Conservation (phyloP, 306 rosid species). For the Bauhinia variegata region DNA sequence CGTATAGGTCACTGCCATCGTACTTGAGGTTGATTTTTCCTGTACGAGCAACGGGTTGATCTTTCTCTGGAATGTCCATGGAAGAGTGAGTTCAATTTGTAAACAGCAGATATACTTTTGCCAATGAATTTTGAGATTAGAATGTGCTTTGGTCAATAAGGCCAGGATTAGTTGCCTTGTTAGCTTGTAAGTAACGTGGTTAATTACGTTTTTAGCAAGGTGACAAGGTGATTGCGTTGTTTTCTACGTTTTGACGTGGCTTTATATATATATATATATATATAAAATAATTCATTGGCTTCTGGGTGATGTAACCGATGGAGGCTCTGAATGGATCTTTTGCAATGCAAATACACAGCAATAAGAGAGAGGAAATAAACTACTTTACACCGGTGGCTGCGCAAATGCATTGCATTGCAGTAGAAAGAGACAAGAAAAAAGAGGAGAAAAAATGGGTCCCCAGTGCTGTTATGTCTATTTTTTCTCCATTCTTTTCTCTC, state of each 20-base stretch:
- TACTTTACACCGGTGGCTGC: no score
- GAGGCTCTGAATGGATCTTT: no score
- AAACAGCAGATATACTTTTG: constrained; percentile 18
- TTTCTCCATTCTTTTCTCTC: no score
- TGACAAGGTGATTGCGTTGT: constrained; percentile 49
- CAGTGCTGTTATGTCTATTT: no score
- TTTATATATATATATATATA: no score
- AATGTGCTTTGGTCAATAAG: constrained; percentile 31
- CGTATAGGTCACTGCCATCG: constrained; percentile 61
- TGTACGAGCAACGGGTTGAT: constrained; percentile 32
- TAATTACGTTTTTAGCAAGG: constrained; percentile 35
- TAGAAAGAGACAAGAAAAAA: no score
- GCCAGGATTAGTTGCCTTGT: constrained; percentile 45
- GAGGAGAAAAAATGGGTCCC: no score
- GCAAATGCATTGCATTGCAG: no score
- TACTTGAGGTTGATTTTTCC: constrained; percentile 39
- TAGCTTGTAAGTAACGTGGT: constrained; percentile 57
- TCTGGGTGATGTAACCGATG: constrained; percentile 8
- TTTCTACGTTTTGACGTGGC: constrained; percentile 44
- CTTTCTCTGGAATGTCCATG: constrained; percentile 42
- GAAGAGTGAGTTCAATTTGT: constrained; percentile 29
- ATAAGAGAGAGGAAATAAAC: no score
- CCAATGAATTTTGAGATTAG: constrained; percentile 27
- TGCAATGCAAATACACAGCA: no score
- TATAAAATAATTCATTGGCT: constrained; percentile 22